Base-by-base conservation (phyloP, 352 stramenopile species). In the Blastocystis hominis region DNA sequence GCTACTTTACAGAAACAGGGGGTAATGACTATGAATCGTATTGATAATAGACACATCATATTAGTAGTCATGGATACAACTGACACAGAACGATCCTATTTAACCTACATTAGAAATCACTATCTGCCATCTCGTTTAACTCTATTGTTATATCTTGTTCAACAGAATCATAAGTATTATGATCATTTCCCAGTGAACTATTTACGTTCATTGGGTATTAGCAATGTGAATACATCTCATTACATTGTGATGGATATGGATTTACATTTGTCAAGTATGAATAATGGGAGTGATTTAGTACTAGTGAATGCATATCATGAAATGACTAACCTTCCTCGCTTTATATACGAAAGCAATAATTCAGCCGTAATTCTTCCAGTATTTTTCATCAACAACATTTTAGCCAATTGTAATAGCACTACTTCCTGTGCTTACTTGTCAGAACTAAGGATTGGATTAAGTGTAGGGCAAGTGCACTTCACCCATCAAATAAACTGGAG, bases 201-300 rank as follows among this genome's bases (percentile, higher is more conserved):
- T 7, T 44, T 86, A 30, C 56, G 75, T 34, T 70, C 69, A 17
- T 42, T 46, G 10, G 75, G 50, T 3, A 86, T 86, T n/a, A 47
- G 42, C 9, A 61, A 86, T n/a, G 61, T 61, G 5, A 24, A 6
- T 1, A 86, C 50, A 2, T 38, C 56, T n/a, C 75, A 86, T n/a
- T 86, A 55, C 75, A n/a, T 69, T 5, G 38, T 86, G 10, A 62
- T 75, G 6, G 75, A 86, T 38, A 72, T 86, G 34, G 75, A 86
- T 38, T 40, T 86, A 17, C n/a, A n/a, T n/a, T n/a, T n/a, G n/a
- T n/a, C n/a, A n/a, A n/a, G n/a, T n/a, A 72, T 15, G 9, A 6
- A 2, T 5, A 6, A 24, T 78, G 20, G 20, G 0, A 3, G 36
- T n/a, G 9, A 6, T 13, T 24, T 38, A 30, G n/a, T 6, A 2